Conservation (phyloP, 352 stramenopile species). For the Globisporangium middletonii region DNA sequence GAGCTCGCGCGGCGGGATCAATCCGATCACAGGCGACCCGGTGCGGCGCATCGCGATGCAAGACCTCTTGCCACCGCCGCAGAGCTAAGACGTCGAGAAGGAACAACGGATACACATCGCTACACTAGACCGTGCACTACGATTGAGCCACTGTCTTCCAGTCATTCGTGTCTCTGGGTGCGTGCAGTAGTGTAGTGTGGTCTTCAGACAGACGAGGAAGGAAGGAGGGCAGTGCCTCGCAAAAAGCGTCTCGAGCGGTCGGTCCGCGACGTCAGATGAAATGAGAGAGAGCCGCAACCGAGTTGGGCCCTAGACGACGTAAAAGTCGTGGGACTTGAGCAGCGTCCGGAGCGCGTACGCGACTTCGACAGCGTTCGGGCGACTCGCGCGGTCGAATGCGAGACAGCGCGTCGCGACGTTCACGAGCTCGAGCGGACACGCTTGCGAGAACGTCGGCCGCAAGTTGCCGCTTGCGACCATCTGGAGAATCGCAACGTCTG, state of each 20-base stretch:
- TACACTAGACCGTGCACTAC: too few species aligned
- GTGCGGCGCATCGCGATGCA: conserved; percentile 38
- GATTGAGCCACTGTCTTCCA: too few species aligned
- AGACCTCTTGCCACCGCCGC: conserved; percentile 41
- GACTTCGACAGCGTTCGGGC: conserved; percentile 43
- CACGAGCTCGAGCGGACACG: conserved; percentile 33
- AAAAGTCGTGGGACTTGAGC: conserved; percentile 26
- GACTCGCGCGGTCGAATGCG: conserved; percentile 22
- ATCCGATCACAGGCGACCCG: conserved; percentile 81
- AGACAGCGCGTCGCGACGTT: conserved; percentile 38
- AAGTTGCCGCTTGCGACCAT: conserved; percentile 41
- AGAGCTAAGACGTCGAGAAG: neutral
- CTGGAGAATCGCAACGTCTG: conserved; percentile 44
- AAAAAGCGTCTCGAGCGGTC: too few species aligned
- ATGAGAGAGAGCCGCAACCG: too few species aligned
- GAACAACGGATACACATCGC: too few species aligned
- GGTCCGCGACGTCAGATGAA: too few species aligned
- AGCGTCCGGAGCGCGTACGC: conserved; percentile 39
- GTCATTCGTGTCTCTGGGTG: too few species aligned
- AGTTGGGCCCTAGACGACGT: conserved; percentile 8
- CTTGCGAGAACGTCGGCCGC: conserved; percentile 28
- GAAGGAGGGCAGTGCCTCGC: too few species aligned
- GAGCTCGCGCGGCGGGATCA: conserved; percentile 74
- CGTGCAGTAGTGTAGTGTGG: too few species aligned
- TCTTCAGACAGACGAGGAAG: too few species aligned